A percentile compares a stretch with the other conserved stretches of the same genome.
Conservation (phyloP, 306 rosid species). For the Rosa rugosa region DNA sequence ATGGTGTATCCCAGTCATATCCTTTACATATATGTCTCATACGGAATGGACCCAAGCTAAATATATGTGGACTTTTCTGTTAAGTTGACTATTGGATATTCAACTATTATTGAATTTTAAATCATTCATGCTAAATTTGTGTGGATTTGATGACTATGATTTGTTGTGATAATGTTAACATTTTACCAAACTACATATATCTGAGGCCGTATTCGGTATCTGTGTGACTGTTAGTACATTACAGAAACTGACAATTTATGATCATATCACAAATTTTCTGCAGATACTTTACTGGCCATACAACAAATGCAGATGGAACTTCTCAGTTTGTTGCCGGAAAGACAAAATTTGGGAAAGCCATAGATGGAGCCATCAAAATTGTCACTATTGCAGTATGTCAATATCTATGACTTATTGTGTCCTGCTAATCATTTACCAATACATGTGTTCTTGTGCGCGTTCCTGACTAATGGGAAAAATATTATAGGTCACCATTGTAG, state of each 20-base stretch:
- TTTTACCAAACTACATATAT: background rate
- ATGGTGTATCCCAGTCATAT: background rate
- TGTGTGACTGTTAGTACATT: background rate
- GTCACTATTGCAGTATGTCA: slow-evolving; percentile 86
- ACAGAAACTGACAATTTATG: background rate
- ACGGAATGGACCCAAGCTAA: background rate
- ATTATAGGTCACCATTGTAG: slow-evolving; percentile 84
- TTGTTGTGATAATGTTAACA: background rate
- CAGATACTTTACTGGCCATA: slow-evolving; percentile 92
- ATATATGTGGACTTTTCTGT: background rate
- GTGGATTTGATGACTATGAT: background rate
- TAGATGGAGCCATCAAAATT: slow-evolving; percentile 89
- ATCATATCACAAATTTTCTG: slow-evolving; percentile 17
- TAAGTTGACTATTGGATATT: background rate
- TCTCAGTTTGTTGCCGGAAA: slow-evolving; percentile 58
- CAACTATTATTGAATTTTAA: background rate
- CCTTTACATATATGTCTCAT: background rate
- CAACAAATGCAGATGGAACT: slow-evolving; percentile 43
- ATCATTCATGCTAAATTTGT: background rate
- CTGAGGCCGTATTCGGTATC: background rate
- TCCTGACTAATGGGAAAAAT: slow-evolving; percentile 16
- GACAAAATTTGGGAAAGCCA: slow-evolving; percentile 67
- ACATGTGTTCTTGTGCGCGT: background rate
- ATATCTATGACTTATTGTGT: background rate
- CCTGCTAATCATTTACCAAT: background rate